Base-by-base conservation (phyloP, 257 asterid species). In the Solanum virginianum region DNA sequence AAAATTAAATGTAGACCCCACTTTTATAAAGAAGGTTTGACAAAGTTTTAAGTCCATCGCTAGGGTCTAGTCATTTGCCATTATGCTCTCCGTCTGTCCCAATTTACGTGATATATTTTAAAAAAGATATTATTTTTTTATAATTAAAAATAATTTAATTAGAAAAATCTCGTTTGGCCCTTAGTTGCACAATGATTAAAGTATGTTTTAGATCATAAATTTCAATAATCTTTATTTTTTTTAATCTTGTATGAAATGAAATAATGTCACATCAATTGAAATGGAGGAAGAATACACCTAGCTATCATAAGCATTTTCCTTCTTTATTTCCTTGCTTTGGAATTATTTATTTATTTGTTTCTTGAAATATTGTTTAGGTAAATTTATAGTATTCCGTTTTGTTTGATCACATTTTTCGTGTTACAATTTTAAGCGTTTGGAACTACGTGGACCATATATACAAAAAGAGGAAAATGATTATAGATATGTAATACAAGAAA, bases 11-110 rank as follows among this genome's bases (percentile, higher is more conserved):
- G 63, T 63, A 47, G 86, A 85, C 89, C 93, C 92, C 91, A 86
- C 87, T 3, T 41, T 85, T 85, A 87, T 86, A 91, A 91, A 86
- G 92, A 85, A 82, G 65, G 87, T 94, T 94, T 94, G 94, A 93
- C 93, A 91, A 91, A 87, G 84, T 57, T 69, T 22, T 71, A 77
- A 84, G 90, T 71, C 66, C 88, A 86, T 66, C 74, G 60, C 62
- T n/a, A 80, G 88, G 72, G 87, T 83, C 87, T 69, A 85, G 87
- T 91, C 89, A 89, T 87, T 86, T 85, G 65, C 65, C 92, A 89
- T 90, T 87, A 10, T 1, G 69, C 60, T 68, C 2, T 1, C 1
- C 11, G n/a, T n/a, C 14, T 13, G 1, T 59, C 2, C 0, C 11
- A 57, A 57, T 20, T 20, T 59, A 18, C 1, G 2, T 1, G 2